A percentile compares a stretch with the other conserved stretches of the same genome.
These are phyloP conservation scores for Ziziphus jujuba DNA, from an alignment of 306 rosid species.

Conservation along the genomic window DNA sequence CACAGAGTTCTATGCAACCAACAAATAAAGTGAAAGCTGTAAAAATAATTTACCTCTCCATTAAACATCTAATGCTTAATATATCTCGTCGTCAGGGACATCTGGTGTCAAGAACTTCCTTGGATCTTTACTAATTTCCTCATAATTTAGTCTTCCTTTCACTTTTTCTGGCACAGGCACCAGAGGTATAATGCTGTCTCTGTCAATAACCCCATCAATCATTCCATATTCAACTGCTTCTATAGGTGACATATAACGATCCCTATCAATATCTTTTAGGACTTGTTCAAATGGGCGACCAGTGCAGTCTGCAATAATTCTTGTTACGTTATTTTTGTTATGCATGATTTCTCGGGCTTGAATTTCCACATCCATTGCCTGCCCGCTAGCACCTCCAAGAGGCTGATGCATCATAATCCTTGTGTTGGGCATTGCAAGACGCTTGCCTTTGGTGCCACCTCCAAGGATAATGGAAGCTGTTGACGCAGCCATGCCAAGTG, in stretches of 20 bases:
- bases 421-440: slow-evolving; percentile 94
- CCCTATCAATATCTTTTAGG: slow-evolving; percentile 81
- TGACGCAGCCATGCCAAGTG: slow-evolving; percentile 89
- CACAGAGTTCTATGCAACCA: slow-evolving; percentile 9
- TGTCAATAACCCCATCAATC: slow-evolving; percentile 79
- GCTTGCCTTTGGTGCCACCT: slow-evolving; percentile 95
- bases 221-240: slow-evolving; percentile 97
- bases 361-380: slow-evolving; percentile 89
- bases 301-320: slow-evolving; percentile 67
- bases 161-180: slow-evolving; percentile 78
- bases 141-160: slow-evolving; percentile 43
- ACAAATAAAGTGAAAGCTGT: slow-evolving; percentile 19
- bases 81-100: slow-evolving; percentile 87
- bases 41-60: slow-evolving; percentile 8
- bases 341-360: slow-evolving; percentile 90
- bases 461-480: slow-evolving; percentile 92
- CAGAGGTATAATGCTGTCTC: slow-evolving; percentile 76
- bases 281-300: slow-evolving; percentile 88
- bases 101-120: slow-evolving; percentile 66
- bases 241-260: slow-evolving; percentile 88
- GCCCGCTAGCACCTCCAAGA: slow-evolving; percentile 97
- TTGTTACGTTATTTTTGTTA: slow-evolving; percentile 60
- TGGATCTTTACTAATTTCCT: slow-evolving; percentile 64
- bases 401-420: slow-evolving; percentile 96
- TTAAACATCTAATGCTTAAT: slow-evolving; percentile 36